Base-by-base conservation (phyloP, 1,284 basidiomycete genomes). In the Ceratobasidium theobromae region DNA sequence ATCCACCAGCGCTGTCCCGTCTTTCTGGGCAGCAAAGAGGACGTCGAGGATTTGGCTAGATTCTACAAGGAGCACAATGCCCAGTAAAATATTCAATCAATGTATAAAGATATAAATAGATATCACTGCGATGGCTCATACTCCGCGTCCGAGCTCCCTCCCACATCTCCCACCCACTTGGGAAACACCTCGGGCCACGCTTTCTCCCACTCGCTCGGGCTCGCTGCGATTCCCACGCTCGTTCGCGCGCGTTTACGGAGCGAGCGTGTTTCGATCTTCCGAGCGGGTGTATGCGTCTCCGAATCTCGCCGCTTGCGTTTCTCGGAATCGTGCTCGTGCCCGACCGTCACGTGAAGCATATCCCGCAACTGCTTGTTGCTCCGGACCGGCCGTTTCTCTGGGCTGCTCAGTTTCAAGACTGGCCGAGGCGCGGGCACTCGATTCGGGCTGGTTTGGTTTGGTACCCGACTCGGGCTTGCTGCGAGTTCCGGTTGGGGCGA, bases 1-100 rank as follows among this genome's bases (percentile, higher is more conserved):
- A 98, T 99, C 71, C 97, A 99, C 76, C 88, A 98, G 75, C 87
- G 97, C 57, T 92, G 91, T 79, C 83, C 95, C 1, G 90, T 99
- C 40, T 99, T 97, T 83, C 81, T 99, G 21, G 97, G 97, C 33
- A 92, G 89, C 76, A 90, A 88, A 75, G 94, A 98, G 66, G 97
- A 99, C 75, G 94, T 99, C 52, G 80, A 86, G 74, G 97, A 99
- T 76, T 71, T 96, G 73, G 83, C 87, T 75, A 91, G 86, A 79
- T 94, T 90, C 77, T 95, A 91, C 79, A 79, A 85, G 71, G 69
- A 71, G 51, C 25, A 66, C 0, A 25, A 9, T 48, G 21, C 45
- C 23, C 21, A 64, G 21, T 64, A 38, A 41, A n/a, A n/a, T n/a
- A n/a, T n/a, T n/a, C 6, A 30, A 52, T 11, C 18, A 41, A 52